Base-by-base conservation (phyloP, 140 eudicot species). In the Bidens hawaiensis region DNA sequence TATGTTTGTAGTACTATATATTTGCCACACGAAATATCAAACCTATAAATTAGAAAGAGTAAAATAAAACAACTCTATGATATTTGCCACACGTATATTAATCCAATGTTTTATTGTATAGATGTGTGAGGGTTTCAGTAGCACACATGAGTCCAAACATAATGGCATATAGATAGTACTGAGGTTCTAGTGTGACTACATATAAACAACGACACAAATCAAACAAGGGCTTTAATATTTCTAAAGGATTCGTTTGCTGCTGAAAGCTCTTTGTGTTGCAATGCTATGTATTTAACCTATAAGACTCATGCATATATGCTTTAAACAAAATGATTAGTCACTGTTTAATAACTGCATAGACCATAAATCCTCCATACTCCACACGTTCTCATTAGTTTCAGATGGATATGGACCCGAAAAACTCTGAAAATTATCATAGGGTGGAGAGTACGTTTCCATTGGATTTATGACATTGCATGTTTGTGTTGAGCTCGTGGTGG, bases 321-420 rank as follows among this genome's bases (percentile, higher is more conserved):
- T 17, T 5, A 45, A 10, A 22, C 40, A 36, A 61, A 28, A 48
- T 5, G 7, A 18, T 78, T 72, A 81, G 15, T 89, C 94, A 34
- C 81, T 70, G 75, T 83, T 81, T 75, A 86, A 84, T 36, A 86
- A 62, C 19, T 83, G 94, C 83, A 87, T 76, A 14, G 96, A 83
- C 97, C 97, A 90, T 60, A 90, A 74, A 67, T 90, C 97, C 74
- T 90, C 96, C 87, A 86, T 73, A 69, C 83, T 79, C 97, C 97
- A 89, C 58, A 83, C 61, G 68, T 76, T 81, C 64, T 86, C 95
- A 50, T 57, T 78, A 22, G 88, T 45, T 69, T 83, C 86, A 2
- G 76, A 47, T 24, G 87, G 76, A 64, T 78, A 71, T 67, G 84
- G 68, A 52, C 72, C 72, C 40, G 81, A 73, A 36, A 82, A 80